Evolutionary conservation across 495 filamentous ascomycete species (phyloP), one percentile per base, ranked within the genome.

Genomic region (Hypoxylon lenormandii): DNA sequence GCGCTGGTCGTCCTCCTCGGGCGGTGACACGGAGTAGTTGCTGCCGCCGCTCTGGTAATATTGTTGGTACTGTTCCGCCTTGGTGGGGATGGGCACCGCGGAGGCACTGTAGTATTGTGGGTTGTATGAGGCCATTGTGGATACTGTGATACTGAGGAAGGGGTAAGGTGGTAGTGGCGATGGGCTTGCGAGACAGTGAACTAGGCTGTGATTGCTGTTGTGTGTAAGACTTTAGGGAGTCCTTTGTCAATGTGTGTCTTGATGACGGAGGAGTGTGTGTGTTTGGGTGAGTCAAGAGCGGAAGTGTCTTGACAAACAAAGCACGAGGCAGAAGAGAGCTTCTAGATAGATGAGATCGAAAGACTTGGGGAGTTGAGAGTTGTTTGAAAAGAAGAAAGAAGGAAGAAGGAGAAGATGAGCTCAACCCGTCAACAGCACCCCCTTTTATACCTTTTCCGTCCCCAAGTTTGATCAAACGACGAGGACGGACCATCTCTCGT

Each of bases 1-100:
- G 60, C 88, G 89, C 71, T 90, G 87, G 58, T 91, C 89, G 49
- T 84, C 80, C 68, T 93, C 91, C 16, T 45, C 42, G 5, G 92
- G 89, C 1, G 92, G 91, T 8, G 91, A 93, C 28, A 86, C 86
- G 15, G 89, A 85, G 76, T 84, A 85, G 69, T 69, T 77, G 74
- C 64, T 88, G 77, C 76, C 86, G 80, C 70, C 80, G 79, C 75
- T 83, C 81, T 80, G 84, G 79, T 83, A 82, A 79, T 76, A 82
- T 77, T 74, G 79, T 60, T 78, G 79, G 76, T 76, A 85, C 38
- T 78, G 86, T 16, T 84, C 81, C 78, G 75, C 66, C 23, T 76
- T 74, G 55, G 56, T 65, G 30, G 72, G 52, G 45, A 74, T 70
- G 51, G 63, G 61, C 13, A 74, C 54, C 16, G 72, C 72, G 21